phyloP scores from a whole-genome alignment of 805 yeast species.

The Huiozyma naganishii region DNA sequence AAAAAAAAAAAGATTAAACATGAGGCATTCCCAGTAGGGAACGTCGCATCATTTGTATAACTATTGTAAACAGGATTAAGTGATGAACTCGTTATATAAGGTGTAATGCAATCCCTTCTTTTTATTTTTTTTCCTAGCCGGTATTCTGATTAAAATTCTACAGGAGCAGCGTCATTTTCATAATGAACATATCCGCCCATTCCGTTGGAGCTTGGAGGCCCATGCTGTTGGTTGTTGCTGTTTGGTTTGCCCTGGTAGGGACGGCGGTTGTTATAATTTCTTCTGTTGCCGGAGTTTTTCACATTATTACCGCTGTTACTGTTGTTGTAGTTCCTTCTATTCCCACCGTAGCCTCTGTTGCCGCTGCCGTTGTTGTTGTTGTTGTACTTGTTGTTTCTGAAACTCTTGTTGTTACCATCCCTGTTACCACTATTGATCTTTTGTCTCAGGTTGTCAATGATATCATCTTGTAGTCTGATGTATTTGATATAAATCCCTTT shows the following conservation, averaged over 20 bases:
- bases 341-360: conserved; percentile 9
- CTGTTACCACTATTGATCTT: conserved; percentile 41
- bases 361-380: conserved; percentile 15
- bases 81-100: too few species aligned
- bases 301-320: conserved; percentile 20
- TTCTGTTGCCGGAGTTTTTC: conserved; percentile 5
- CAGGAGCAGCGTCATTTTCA: conserved; percentile 8
- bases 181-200: conserved; percentile 27
- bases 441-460: conserved; percentile 67
- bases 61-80: too few species aligned
- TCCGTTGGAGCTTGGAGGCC: conserved; percentile 12
- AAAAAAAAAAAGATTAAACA: background rate
- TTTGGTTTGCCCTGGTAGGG: conserved; percentile 6
- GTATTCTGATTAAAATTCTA: conserved; percentile 7
- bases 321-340: conserved; percentile 23
- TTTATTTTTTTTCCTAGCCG: too few species aligned
- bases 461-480: conserved; percentile 63
- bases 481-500: conserved; percentile 79
- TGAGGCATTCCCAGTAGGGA: too few species aligned
- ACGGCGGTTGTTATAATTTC: conserved; percentile 4
- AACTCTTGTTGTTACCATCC: conserved; percentile 22
- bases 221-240: conserved; percentile 6
- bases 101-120: too few species aligned
- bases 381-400: conserved; percentile 25
- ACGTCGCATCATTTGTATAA: background rate